These are phyloP conservation scores for Exobasidium cylindrosporum DNA, from an alignment of 1,284 basidiomycete species.

Conservation along the genomic window DNA sequence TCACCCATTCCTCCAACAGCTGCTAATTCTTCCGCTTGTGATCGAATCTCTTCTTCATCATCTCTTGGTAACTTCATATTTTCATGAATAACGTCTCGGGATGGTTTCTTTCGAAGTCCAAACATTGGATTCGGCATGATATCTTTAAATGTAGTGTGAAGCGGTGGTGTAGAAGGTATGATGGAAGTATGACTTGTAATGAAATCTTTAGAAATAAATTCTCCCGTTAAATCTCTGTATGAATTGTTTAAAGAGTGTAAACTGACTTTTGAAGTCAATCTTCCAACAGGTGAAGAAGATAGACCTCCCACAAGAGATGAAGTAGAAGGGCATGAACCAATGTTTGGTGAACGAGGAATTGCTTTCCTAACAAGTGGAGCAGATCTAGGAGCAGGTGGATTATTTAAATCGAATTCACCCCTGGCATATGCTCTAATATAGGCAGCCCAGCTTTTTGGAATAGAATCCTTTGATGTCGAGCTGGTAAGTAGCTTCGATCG, in stretches of 20 bases:
- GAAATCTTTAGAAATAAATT: not conserved
- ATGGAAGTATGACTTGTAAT: not conserved
- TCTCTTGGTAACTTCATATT: constrained; percentile 9
- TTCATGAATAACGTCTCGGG: not conserved
- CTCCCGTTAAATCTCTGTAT: not conserved
- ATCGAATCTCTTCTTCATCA: constrained; percentile 9
- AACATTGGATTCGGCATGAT: constrained; percentile 9
- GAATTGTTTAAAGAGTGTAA: not conserved
- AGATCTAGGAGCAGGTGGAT: constrained; percentile 15
- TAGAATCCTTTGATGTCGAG: constrained; percentile 7
- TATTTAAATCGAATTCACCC: constrained; percentile 12
- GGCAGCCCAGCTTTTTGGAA: constrained; percentile 12
- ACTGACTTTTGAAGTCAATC: not conserved
- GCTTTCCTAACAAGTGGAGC: constrained; percentile 9
- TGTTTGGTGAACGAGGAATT: not conserved
- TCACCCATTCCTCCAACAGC: constrained; percentile 16
- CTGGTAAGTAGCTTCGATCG: not conserved
- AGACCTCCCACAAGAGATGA: too few relatives aligned
- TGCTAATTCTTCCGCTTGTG: constrained; percentile 9
- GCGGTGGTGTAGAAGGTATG: constrained; percentile 9
- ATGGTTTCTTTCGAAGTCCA: not conserved
- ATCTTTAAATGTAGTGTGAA: not conserved
- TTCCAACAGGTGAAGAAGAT: too few relatives aligned
- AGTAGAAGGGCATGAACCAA: too few relatives aligned
- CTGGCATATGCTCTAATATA: constrained; percentile 15